These are phyloP conservation scores for Fusarium xylarioides DNA, from an alignment of 2,329 filamentous ascomycete species.

Conservation along the genomic window DNA sequence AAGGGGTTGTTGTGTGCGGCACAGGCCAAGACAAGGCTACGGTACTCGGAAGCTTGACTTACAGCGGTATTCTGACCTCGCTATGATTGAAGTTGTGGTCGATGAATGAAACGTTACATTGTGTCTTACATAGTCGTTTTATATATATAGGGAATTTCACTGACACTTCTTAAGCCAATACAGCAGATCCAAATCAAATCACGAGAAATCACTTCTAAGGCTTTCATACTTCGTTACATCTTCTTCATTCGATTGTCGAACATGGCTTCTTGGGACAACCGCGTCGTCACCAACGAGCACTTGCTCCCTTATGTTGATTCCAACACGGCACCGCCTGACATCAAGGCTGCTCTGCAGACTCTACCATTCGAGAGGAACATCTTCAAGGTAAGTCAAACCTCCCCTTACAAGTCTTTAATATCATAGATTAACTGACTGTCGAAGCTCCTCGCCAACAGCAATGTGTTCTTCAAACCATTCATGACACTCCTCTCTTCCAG, in stretches of 20 bases:
- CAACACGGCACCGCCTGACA: neutral
- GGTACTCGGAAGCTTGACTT: neutral
- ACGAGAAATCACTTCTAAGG: neutral
- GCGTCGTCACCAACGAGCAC: neutral
- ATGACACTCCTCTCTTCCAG: slow-evolving; percentile 7
- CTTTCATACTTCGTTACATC: neutral
- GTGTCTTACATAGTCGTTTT: neutral
- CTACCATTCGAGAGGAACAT: slow-evolving; percentile 16
- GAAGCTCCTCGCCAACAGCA: slow-evolving; percentile 11
- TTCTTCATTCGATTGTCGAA: fast-evolving
- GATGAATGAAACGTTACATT: neutral
- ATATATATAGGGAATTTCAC: neutral
- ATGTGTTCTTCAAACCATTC: slow-evolving; percentile 7
- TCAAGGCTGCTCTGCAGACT: slow-evolving; percentile 16
- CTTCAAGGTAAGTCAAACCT: neutral
- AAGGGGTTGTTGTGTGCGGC: neutral
- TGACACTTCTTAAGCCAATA: neutral
- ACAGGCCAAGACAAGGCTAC: neutral
- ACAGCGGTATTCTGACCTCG: fast-evolving
- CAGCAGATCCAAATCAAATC: neutral
- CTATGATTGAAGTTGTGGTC: neutral
- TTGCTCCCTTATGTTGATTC: slow-evolving; percentile 14
- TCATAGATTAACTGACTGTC: neutral
- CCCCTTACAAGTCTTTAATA: fast-evolving
- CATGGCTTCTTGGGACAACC: slow-evolving; percentile 14